A percentile compares a stretch with the other conserved stretches of the same genome.
Conservation (phyloP, 768 basidiomycete species). For the Suillus tomentosus region DNA sequence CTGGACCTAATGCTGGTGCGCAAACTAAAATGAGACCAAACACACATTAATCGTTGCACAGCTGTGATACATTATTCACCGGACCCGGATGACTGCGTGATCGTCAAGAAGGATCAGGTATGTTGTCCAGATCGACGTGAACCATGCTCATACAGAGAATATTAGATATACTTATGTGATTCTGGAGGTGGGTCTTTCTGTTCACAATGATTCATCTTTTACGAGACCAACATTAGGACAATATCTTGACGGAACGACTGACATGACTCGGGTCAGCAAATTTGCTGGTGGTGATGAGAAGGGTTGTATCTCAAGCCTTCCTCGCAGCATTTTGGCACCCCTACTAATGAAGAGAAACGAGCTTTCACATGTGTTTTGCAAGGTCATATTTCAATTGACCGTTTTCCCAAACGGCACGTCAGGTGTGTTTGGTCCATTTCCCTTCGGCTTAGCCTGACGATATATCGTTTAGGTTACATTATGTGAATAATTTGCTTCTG, state of each 20-base stretch:
- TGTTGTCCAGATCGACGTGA: slow-evolving; percentile 4
- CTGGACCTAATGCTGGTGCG: slow-evolving; percentile 89
- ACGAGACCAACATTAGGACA: slow-evolving; percentile 50
- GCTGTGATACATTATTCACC: slow-evolving; percentile 96
- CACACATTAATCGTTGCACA: slow-evolving; percentile 25
- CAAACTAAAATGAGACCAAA: slow-evolving; percentile 10
- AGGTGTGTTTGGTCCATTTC: slow-evolving; percentile 42
- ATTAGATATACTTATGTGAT: slow-evolving; percentile 75
- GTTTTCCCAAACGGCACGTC: slow-evolving; percentile 83
- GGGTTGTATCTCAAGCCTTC: slow-evolving; percentile 1
- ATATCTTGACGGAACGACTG: slow-evolving; percentile 92
- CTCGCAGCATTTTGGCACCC: slow-evolving; percentile 82
- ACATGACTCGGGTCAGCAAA: slow-evolving; percentile 74
- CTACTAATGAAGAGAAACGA: slow-evolving; percentile 78
- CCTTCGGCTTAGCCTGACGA: background rate
- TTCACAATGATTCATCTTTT: background rate
- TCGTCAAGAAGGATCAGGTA: slow-evolving; percentile 76
- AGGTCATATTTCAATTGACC: slow-evolving; percentile 89
- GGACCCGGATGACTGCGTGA: slow-evolving; percentile 68
- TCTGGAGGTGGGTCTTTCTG: slow-evolving; percentile 63
- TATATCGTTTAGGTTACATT: slow-evolving; percentile 44
- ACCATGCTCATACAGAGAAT: slow-evolving; percentile 36
- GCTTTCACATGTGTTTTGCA: slow-evolving; percentile 92
- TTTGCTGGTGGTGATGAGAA: background rate
- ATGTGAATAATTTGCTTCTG: slow-evolving; percentile 42